A percentile compares a stretch with the other conserved stretches of the same genome.
Evolutionary conservation across 2,329 filamentous ascomycete genomes (phyloP).

Genomic region (Microsporum canis): DNA sequence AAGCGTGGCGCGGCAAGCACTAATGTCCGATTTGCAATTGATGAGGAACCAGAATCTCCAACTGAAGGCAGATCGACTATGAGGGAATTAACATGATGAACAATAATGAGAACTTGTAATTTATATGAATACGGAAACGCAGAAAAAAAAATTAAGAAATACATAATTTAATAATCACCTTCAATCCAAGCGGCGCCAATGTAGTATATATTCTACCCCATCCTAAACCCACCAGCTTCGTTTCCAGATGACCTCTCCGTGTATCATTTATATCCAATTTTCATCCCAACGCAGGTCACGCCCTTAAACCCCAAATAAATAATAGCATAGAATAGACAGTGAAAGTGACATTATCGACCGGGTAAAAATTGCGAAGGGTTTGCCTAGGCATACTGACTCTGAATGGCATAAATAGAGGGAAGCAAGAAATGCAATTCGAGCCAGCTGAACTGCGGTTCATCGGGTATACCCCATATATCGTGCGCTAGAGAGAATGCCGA

Average conservation of each 20-base stretch:
- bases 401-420: neutral
- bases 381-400: neutral
- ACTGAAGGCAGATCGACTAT: slow-evolving; percentile 27
- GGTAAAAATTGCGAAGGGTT: neutral
- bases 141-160: neutral
- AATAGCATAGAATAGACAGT: neutral
- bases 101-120: neutral
- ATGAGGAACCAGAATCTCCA: slow-evolving; percentile 32
- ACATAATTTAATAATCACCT: neutral
- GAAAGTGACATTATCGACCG: neutral
- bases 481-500: neutral
- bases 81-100: neutral
- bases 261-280: neutral
- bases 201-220: neutral
- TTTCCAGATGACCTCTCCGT: neutral
- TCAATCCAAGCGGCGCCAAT: neutral
- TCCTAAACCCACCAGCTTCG: neutral
- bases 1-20: slow-evolving; percentile 19
- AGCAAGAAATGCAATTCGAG: neutral
- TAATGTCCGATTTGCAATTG: slow-evolving; percentile 31
- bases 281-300: neutral
- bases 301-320: neutral
- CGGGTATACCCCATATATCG: neutral
- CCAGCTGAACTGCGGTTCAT: neutral
- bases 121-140: neutral